phyloP scores from a whole-genome alignment of 192 early-diverging fungal genomes.

The Podila verticillata region DNA sequence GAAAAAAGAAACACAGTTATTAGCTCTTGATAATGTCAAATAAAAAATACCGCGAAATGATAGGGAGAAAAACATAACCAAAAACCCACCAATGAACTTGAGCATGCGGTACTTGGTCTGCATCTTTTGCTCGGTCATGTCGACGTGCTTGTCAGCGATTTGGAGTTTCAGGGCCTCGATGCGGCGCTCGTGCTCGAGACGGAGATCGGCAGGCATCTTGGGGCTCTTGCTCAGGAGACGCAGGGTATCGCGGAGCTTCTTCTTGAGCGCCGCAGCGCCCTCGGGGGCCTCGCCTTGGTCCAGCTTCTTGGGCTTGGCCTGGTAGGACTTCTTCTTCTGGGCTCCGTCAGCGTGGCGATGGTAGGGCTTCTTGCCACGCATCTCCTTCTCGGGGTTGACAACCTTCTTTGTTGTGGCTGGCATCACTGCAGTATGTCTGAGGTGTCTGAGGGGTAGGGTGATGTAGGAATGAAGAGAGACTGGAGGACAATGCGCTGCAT shows the following conservation, averaged over 20 bases:
- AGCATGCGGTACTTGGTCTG: slow-evolving; percentile 57
- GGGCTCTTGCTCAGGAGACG: slow-evolving; percentile 38
- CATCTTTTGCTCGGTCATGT: slow-evolving; percentile 55
- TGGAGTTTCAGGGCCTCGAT: slow-evolving; percentile 56
- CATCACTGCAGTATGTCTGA: slow-evolving; percentile 11
- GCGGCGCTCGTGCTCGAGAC: slow-evolving; percentile 43
- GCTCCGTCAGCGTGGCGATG: slow-evolving; percentile 12
- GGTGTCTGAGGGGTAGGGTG: neutral
- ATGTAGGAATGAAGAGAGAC: neutral
- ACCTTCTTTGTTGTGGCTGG: slow-evolving; percentile 37
- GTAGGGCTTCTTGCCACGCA: slow-evolving; percentile 49
- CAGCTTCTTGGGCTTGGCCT: slow-evolving; percentile 45
- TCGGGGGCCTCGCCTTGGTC: slow-evolving; percentile 35
- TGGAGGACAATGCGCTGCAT: neutral
- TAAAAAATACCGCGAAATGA: neutral
- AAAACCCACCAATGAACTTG: slow-evolving; percentile 57
- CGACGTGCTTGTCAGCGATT: slow-evolving; percentile 52
- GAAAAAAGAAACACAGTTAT: neutral
- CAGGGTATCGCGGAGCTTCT: slow-evolving; percentile 56
- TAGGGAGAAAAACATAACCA: neutral
- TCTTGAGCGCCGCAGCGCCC: slow-evolving; percentile 49
- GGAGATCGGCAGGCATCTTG: slow-evolving; percentile 51
- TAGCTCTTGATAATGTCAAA: no score
- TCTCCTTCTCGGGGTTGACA: slow-evolving; percentile 51
- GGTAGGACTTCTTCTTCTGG: slow-evolving; percentile 37